phyloP scores from a whole-genome alignment of 2,329 filamentous ascomycete species.

The Neonectria faginata region DNA sequence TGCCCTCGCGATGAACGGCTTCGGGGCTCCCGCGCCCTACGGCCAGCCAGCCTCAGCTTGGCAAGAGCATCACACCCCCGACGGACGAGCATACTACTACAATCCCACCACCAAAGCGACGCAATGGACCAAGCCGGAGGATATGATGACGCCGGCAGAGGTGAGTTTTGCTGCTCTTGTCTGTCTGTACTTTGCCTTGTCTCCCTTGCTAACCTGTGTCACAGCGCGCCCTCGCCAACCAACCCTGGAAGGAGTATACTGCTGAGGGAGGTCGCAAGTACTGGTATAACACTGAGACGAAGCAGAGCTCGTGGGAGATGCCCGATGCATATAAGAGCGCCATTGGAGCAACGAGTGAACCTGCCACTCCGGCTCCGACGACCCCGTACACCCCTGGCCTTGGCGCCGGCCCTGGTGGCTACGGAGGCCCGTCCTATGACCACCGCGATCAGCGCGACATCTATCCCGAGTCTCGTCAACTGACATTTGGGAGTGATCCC shows the following conservation, averaged over 20 bases:
- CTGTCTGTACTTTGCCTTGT: not conserved
- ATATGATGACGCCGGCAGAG: conserved; percentile 86
- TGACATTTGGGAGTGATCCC: conserved; percentile 67
- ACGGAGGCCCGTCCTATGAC: conserved; percentile 51
- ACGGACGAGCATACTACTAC: conserved; percentile 92
- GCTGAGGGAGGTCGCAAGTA: conserved; percentile 90
- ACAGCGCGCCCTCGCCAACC: conserved; percentile 81
- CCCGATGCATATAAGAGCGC: conserved; percentile 84
- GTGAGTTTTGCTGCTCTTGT: conserved; percentile 58
- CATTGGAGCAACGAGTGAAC: conserved; percentile 67
- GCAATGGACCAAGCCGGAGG: conserved; percentile 93
- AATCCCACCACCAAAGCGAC: conserved; percentile 87
- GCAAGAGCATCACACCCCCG: conserved; percentile 84
- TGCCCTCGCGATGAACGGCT: conserved; percentile 67
- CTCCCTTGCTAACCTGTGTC: conserved; percentile 29
- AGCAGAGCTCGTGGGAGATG: conserved; percentile 95
- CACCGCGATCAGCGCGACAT: conserved; percentile 53
- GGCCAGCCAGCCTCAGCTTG: conserved; percentile 70
- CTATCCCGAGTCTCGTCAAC: conserved; percentile 67
- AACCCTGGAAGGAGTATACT: conserved; percentile 94
- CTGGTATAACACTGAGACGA: conserved; percentile 93
- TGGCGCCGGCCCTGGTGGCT: conserved; percentile 46
- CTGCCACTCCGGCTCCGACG: conserved; percentile 56
- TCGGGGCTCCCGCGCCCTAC: conserved; percentile 59
- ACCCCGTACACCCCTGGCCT: conserved; percentile 58